phyloP scores from a whole-genome alignment of 306 rosid genomes.

The Gillenia trifoliata region DNA sequence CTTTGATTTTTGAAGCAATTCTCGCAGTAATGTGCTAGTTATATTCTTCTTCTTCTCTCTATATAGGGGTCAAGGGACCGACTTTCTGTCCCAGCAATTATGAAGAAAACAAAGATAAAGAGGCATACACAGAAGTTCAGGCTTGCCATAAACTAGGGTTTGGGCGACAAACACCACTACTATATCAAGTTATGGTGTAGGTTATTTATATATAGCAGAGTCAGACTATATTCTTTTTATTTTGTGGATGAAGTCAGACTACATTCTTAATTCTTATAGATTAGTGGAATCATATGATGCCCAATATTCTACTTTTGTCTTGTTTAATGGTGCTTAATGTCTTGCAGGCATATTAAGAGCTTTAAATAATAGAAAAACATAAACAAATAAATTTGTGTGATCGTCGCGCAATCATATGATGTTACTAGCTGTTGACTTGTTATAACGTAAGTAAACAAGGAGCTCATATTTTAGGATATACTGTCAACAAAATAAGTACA shows the following conservation, averaged over 20 bases:
- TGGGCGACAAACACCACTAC: not conserved
- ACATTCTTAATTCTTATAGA: not conserved
- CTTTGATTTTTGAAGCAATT: conserved; percentile 12
- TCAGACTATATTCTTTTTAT: not conserved
- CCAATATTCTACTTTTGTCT: not conserved
- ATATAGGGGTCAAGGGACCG: conserved; percentile 1
- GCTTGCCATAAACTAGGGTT: conserved; percentile 12
- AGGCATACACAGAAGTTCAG: not conserved
- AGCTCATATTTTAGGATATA: no score
- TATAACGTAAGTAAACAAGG: no score
- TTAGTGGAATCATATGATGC: conserved; percentile 1
- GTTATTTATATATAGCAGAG: not conserved
- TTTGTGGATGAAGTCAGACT: not conserved
- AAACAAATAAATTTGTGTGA: no score
- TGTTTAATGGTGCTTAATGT: not conserved
- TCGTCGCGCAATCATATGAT: no score
- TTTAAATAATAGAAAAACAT: no score
- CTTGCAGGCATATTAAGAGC: not conserved
- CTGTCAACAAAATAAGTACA: no score
- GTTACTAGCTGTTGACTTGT: no score
- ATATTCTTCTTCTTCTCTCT: not conserved
- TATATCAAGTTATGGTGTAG: not conserved
- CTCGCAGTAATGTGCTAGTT: conserved; percentile 1
- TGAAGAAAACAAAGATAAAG: not conserved
- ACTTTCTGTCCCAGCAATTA: not conserved